Percentiles rank a stretch among this genome's conserved stretches.
phyloP scores from a whole-genome alignment of 2,329 filamentous ascomycete species.

The Penicillium sp. region DNA sequence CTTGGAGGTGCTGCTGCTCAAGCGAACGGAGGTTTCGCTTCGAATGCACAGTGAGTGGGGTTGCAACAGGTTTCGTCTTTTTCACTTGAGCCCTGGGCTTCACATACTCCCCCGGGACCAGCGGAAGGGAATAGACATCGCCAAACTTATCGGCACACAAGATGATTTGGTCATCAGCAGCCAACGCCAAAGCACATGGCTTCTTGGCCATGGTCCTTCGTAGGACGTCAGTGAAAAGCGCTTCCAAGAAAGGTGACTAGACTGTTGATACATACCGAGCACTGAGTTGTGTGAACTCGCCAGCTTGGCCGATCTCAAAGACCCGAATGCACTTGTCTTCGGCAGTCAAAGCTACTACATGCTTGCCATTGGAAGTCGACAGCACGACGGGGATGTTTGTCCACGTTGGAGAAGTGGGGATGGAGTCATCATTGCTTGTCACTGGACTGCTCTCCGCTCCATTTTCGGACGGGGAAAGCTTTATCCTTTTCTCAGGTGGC shows the following conservation, averaged over 20 bases:
- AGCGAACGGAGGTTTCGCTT: slow-evolving; percentile 54
- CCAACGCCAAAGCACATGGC: slow-evolving; percentile 68
- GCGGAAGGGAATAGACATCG: slow-evolving; percentile 83
- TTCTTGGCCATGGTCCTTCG: slow-evolving; percentile 79
- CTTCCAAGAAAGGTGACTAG: not conserved
- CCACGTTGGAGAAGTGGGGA: slow-evolving; percentile 20
- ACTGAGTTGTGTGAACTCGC: slow-evolving; percentile 61
- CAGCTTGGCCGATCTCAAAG: slow-evolving; percentile 60
- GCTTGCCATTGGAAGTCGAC: slow-evolving; percentile 56
- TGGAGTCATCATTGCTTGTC: slow-evolving; percentile 15
- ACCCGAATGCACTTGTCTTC: slow-evolving; percentile 90
- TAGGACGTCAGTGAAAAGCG: slow-evolving; percentile 7
- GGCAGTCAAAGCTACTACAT: slow-evolving; percentile 74
- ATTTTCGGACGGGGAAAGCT: slow-evolving; percentile 29
- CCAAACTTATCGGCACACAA: slow-evolving; percentile 92
- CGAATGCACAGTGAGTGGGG: slow-evolving; percentile 56
- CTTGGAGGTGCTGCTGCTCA: slow-evolving; percentile 50
- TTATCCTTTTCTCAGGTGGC: slow-evolving; percentile 43
- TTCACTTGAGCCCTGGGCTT: slow-evolving; percentile 25
- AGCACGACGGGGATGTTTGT: slow-evolving; percentile 65
- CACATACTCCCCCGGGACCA: slow-evolving; percentile 47
- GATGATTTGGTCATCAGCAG: slow-evolving; percentile 64
- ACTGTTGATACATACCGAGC: slow-evolving; percentile 52
- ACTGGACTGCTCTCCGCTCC: slow-evolving; percentile 11
- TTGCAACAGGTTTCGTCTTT: slow-evolving; percentile 49